Conservation (phyloP, 371 early-diverging fungal species). For the Sporodiniella umbellata region DNA sequence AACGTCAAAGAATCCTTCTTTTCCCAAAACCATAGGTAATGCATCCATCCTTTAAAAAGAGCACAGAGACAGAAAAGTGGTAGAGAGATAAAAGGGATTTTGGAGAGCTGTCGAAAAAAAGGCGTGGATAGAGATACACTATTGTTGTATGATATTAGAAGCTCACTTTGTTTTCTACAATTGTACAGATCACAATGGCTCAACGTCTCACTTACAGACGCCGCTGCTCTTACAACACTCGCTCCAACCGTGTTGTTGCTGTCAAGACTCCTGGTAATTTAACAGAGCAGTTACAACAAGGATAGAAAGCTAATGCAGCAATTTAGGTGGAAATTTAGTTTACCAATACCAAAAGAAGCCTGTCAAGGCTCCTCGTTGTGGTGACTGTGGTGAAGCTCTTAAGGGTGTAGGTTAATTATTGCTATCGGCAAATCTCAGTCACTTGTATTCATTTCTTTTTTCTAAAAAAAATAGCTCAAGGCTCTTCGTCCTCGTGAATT, state of each 20-base stretch:
- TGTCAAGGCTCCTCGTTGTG: conserved; percentile 91
- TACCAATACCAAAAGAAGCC: conserved; percentile 92
- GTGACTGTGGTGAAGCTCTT: conserved; percentile 92
- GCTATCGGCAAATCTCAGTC: too few species aligned
- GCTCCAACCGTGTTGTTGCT: conserved; percentile 92
- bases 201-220: conserved; percentile 97
- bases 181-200: conserved; percentile 47
- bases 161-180: background rate
- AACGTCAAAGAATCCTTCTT: conserved; percentile 1
- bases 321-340: conserved; percentile 85
- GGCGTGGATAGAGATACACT: background rate
- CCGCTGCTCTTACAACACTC: conserved; percentile 97
- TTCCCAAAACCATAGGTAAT: conserved; percentile 4
- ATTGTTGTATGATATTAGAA: background rate
- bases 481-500: conserved; percentile 89
- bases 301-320: background rate
- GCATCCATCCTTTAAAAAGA: conserved; percentile 1
- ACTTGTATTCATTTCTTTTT: background rate
- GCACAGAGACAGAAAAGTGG: background rate
- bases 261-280: conserved; percentile 95
- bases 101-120: too few species aligned
- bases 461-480: conserved; percentile 61
- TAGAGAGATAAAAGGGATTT: too few species aligned
- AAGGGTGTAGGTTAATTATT: conserved; percentile 71
- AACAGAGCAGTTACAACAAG: background rate